Conservation (phyloP, 2,329 filamentous ascomycete genomes). For the Geosmithia putterillii region DNA sequence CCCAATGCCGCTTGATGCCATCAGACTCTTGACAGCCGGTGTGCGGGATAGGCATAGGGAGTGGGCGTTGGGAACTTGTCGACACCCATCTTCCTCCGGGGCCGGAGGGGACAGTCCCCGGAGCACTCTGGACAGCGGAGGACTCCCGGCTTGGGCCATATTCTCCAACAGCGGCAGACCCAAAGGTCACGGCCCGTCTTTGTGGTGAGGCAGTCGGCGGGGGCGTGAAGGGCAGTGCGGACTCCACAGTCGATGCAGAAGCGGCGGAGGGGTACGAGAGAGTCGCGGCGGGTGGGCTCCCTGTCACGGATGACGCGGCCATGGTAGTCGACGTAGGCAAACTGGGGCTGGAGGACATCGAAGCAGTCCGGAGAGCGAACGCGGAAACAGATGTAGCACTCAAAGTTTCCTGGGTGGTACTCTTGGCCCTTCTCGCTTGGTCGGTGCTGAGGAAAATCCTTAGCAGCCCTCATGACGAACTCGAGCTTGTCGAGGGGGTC, state of each 20-base stretch:
- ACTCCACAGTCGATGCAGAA: slow-evolving; percentile 31
- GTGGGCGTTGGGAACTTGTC: slow-evolving; percentile 2
- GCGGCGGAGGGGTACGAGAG: slow-evolving; percentile 19
- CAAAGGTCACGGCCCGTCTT: slow-evolving; percentile 23
- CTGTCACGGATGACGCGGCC: slow-evolving; percentile 15
- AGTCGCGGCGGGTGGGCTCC: slow-evolving; percentile 13
- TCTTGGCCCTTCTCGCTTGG: slow-evolving; percentile 21
- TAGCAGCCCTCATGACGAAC: slow-evolving; percentile 27
- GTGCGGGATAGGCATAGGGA: neutral
- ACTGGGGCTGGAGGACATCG: slow-evolving; percentile 20
- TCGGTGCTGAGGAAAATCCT: slow-evolving; percentile 25
- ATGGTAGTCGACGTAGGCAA: slow-evolving; percentile 17
- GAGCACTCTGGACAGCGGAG: slow-evolving; percentile 21
- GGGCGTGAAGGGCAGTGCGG: slow-evolving; percentile 19
- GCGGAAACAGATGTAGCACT: slow-evolving; percentile 28
- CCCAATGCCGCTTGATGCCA: neutral
- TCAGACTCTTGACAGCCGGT: neutral
- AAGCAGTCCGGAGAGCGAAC: slow-evolving; percentile 25
- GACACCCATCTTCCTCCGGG: slow-evolving; percentile 11
- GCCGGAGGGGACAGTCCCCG: slow-evolving; percentile 20
- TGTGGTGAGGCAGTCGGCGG: slow-evolving; percentile 23
- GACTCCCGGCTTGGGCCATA: slow-evolving; percentile 22
- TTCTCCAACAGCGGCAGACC: slow-evolving; percentile 23
- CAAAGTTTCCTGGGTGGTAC: slow-evolving; percentile 25
- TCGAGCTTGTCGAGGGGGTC: slow-evolving; percentile 20